Evolutionary conservation across 129 eudicot genomes (phyloP), one percentile per base, ranked within the genome.

Genomic region (Lonicera japonica): DNA sequence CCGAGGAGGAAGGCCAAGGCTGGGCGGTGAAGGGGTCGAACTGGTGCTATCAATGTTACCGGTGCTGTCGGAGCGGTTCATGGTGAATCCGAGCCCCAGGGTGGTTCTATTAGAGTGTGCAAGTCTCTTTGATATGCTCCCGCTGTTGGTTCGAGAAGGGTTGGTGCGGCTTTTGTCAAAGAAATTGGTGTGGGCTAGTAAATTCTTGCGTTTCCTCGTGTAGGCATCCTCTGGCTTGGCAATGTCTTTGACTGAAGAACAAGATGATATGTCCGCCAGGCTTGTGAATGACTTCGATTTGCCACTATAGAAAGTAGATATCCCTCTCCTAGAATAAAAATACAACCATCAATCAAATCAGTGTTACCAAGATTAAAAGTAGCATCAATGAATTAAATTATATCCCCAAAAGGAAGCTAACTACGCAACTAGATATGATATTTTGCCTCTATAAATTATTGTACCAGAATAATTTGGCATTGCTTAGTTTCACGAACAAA

Each of bases 211-310:
- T 48, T 87, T 91, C 66, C 96, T 72, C 59, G 73, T 83, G 73
- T 84, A 91, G 25, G 90, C 88, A 78, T 87, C 79, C 60, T 87
- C 96, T 34, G 81, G 82, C 73, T 92, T 92, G 7, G 74, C 82
- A 63, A 92, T 87, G 60, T 92, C 98, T 67, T 87, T 75, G 29
- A 84, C 67, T 0, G 95, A 77, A 0, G 84, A 64, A 71, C 74
- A 80, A 15, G 84, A 68, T 15, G 64, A 69, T 6, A 75, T 86
- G 60, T 92, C 91, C 0, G 81, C 66, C 58, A 92, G 74, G 57
- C 88, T 84, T 17, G 91, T 83, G 64, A 70, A 92, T 1, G 96
- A 87, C 64, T 92, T 92, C 0, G 98, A 92, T 85, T 84, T 92
- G 38, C 98, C 96, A 21, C 60, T 58, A 67, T 87, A 90, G 63